Evolutionary conservation across 2,329 filamentous ascomycete genomes (phyloP), one percentile per base, ranked within the genome.

Genomic region (Neonectria magnoliae): DNA sequence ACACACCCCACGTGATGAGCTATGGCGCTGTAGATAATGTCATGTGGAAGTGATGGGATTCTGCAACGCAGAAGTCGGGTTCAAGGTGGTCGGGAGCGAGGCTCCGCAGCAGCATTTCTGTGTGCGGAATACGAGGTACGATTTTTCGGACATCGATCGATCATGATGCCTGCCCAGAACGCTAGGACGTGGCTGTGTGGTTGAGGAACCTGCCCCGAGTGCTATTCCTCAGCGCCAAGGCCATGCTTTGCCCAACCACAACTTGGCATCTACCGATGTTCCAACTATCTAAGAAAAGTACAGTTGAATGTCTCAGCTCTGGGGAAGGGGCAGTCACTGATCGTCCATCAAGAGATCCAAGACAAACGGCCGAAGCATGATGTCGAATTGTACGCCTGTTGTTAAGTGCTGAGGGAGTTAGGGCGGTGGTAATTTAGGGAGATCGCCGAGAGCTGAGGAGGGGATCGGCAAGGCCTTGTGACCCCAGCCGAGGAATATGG

Each of bases 361-460:
- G 33, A 36, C 33, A 14, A 33, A 33, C 9, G 13, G 31, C 13
- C 9, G 31, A 33, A 33, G 31, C 31, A 5, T 36, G 33, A 13
- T 5, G 4, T 13, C 33, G 36, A 8, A 29, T 29, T 29, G 29
- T 25, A 59, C 52, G 44, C 57, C 48, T 25, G 48, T 18, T 48
- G 22, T 25, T 16, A 25, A 25, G 25, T 25, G 5, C 25, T 25
- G 25, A 25, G 25, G 25, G 25, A 25, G 29, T 48, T 25, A 5
- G 25, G 25, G 25, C 25, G 22, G 38, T 25, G 36, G 25, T 36
- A 11, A 6, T 44, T 45, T 33, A 33, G 51, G 38, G 45, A 60
- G 47, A 50, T 60, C 13, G 22, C 57, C 14, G 27, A 47, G 18
- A 54, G 57, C 57, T 53, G 48, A 54, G 22, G n/a, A 33, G 25